These are phyloP conservation scores for Papiliotrema nemorosa DNA, from an alignment of 1,284 basidiomycete genomes.

Conservation along the genomic window DNA sequence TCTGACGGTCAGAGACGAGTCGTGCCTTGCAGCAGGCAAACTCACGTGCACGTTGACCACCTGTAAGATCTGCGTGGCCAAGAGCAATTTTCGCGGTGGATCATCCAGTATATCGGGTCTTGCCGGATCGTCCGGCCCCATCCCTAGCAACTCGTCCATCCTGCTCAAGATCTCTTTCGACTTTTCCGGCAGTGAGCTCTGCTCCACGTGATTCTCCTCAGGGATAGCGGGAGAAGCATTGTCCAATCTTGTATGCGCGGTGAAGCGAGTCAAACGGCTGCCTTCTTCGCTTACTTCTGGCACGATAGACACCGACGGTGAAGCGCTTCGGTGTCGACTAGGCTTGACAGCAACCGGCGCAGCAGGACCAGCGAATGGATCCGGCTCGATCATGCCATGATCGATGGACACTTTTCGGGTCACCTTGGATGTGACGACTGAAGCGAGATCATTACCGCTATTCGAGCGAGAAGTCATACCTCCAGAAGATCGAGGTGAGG, in stretches of 20 bases:
- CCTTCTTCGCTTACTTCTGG: slow-evolving; percentile 32
- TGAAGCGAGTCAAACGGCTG: slow-evolving; percentile 22
- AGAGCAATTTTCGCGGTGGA: slow-evolving; percentile 76
- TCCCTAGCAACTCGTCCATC: slow-evolving; percentile 57
- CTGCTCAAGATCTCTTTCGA: slow-evolving; percentile 34
- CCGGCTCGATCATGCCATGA: neutral
- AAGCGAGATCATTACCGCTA: neutral
- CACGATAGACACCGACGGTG: slow-evolving; percentile 28
- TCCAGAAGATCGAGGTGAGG: slow-evolving; percentile 26
- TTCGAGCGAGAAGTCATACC: slow-evolving; percentile 7
- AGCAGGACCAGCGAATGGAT: slow-evolving; percentile 5
- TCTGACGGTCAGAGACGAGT: slow-evolving; percentile 47
- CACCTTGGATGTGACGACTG: neutral
- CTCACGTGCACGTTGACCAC: slow-evolving; percentile 76
- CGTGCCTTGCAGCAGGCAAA: neutral
- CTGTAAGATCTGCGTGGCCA: slow-evolving; percentile 84
- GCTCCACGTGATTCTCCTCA: neutral
- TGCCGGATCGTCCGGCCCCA: slow-evolving; percentile 56
- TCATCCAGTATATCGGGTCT: slow-evolving; percentile 70
- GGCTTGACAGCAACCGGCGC: slow-evolving; percentile 18
- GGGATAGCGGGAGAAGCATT: slow-evolving; percentile 3
- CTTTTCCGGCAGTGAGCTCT: slow-evolving; percentile 18
- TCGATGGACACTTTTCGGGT: neutral
- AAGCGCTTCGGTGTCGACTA: slow-evolving; percentile 18
- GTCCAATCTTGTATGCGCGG: slow-evolving; percentile 2